Conservation (phyloP, 495 filamentous ascomycete species). For the Tuber borchii region DNA sequence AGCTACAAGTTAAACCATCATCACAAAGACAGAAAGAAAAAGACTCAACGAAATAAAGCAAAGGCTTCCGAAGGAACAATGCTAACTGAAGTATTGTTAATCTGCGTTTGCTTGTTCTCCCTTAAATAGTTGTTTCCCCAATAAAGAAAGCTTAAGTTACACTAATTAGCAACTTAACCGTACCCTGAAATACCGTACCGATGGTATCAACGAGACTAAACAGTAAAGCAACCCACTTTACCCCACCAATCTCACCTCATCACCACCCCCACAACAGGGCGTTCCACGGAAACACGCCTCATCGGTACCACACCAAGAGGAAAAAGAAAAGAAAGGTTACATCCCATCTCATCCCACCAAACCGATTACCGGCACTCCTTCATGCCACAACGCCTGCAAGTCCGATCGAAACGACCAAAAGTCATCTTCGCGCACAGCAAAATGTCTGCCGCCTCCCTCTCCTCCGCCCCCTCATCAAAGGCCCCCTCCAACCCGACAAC, state of each 20-base stretch:
- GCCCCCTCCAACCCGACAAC: background rate
- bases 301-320: background rate
- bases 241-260: background rate
- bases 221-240: background rate
- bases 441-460: background rate
- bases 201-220: background rate
- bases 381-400: background rate
- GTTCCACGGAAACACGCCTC: background rate
- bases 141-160: background rate
- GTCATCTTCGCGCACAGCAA: background rate
- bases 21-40: background rate
- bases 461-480: background rate
- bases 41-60: background rate
- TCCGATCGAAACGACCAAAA: slow-evolving; percentile 1
- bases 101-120: background rate
- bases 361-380: background rate
- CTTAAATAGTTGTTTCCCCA: background rate
- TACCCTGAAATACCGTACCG: background rate
- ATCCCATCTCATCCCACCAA: background rate
- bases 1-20: background rate
- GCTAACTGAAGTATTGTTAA: background rate
- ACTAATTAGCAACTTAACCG: background rate
- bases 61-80: background rate
- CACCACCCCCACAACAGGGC: background rate
- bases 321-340: background rate